Conservation (phyloP, 495 filamentous ascomycete genomes). For the Lasiosphaeria hispida region DNA sequence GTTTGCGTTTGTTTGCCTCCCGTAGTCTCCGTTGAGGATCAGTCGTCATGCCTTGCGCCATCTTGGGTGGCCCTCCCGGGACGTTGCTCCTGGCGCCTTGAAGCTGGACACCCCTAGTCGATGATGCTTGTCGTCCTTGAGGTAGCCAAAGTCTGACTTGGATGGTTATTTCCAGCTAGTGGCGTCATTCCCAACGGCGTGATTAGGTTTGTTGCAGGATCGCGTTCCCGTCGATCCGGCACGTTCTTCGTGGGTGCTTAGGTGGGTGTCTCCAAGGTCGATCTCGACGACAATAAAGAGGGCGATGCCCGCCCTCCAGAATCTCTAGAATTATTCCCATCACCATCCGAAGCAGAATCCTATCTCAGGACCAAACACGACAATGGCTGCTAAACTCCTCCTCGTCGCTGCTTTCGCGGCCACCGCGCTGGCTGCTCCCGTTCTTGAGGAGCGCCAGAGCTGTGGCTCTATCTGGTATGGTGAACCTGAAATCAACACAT, state of each 20-base stretch:
- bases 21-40: slow-evolving; percentile 8
- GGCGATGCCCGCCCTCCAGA: not conserved
- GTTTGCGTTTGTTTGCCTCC: slow-evolving; percentile 8
- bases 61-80: slow-evolving; percentile 16
- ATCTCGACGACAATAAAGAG: not conserved
- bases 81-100: slow-evolving; percentile 16
- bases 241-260: not conserved
- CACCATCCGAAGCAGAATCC: slow-evolving; percentile 5
- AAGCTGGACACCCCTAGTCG: no score
- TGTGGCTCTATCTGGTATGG: slow-evolving; percentile 35
- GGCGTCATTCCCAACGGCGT: slow-evolving; percentile 7
- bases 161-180: not conserved
- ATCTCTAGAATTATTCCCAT: slow-evolving; percentile 1
- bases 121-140: no score
- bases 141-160: not conserved
- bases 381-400: slow-evolving; percentile 31
- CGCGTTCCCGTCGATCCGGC: slow-evolving; percentile 29
- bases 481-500: not conserved
- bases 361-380: slow-evolving; percentile 3
- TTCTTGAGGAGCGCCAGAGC: slow-evolving; percentile 42
- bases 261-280: no score
- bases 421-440: slow-evolving; percentile 37
- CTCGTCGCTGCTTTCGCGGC: slow-evolving; percentile 34
- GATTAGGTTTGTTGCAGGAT: slow-evolving; percentile 6
- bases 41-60: not conserved